Evolutionary conservation across 768 basidiomycete species (phyloP).

Genomic region (Panaeolus cyanescens): DNA sequence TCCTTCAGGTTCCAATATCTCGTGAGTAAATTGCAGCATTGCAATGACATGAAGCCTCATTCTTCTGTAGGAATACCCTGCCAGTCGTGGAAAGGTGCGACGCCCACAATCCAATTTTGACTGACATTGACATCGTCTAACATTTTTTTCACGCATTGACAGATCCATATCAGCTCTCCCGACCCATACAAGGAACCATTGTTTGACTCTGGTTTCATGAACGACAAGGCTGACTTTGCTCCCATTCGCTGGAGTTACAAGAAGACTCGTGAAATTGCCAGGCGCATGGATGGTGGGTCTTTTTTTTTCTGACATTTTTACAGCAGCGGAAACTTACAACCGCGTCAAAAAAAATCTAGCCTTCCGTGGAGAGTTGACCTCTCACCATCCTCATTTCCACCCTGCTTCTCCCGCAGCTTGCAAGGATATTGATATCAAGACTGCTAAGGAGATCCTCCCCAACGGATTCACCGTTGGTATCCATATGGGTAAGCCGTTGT

Average conservation of each 20-base stretch:
- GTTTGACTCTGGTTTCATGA: constrained; percentile 82
- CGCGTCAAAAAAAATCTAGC: constrained; percentile 33
- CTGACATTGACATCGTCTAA: background rate
- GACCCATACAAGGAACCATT: constrained; percentile 64
- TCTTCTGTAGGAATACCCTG: constrained; percentile 61
- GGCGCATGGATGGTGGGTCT: constrained; percentile 64
- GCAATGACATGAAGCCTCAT: background rate
- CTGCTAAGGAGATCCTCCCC: constrained; percentile 62
- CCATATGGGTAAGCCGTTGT: constrained; percentile 56
- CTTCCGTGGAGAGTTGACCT: constrained; percentile 71
- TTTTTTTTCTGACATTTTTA: background rate
- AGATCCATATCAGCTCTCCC: constrained; percentile 64
- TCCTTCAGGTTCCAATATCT: constrained; percentile 66
- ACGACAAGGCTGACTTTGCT: constrained; percentile 75
- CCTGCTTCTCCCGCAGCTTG: constrained; percentile 62
- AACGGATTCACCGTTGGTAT: constrained; percentile 67
- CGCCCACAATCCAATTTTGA: background rate
- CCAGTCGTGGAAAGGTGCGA: constrained; percentile 66
- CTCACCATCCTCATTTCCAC: constrained; percentile 77
- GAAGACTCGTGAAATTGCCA: constrained; percentile 71
- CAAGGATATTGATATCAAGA: constrained; percentile 67
- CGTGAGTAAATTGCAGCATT: constrained; percentile 24
- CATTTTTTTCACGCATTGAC: background rate
- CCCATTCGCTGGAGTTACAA: constrained; percentile 80
- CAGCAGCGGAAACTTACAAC: no score